Conservation (phyloP, 2,329 filamentous ascomycete genomes). For the Thermothelomyces thermophilus region DNA sequence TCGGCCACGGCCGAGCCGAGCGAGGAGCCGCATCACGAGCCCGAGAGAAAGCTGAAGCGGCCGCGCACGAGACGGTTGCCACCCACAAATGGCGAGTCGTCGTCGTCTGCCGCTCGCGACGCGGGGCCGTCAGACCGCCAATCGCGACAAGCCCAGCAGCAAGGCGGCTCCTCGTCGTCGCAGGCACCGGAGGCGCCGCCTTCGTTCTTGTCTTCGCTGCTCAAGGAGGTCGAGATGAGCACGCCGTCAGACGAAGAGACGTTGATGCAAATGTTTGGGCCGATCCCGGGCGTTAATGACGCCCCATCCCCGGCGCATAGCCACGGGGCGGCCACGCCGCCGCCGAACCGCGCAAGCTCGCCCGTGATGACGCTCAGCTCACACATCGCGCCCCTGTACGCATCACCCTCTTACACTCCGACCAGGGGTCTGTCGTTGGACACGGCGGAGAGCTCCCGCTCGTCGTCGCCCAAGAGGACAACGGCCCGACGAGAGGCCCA, state of each 20-base stretch:
- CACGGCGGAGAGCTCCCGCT: conserved; percentile 29
- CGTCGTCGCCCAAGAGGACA: conserved; percentile 24
- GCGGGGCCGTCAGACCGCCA: conserved; percentile 18
- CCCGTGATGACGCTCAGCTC: conserved; percentile 62
- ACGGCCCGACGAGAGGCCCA: conserved; percentile 17
- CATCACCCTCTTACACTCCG: conserved; percentile 68
- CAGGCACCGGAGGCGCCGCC: conserved; percentile 47
- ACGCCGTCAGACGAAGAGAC: conserved; percentile 52
- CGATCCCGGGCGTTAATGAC: conserved; percentile 28
- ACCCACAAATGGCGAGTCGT: conserved; percentile 37
- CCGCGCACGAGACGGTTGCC: conserved; percentile 68
- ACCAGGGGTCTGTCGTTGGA: conserved; percentile 37
- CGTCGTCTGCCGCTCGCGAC: conserved; percentile 28
- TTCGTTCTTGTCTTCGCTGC: conserved; percentile 76
- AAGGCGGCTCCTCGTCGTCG: conserved; percentile 14
- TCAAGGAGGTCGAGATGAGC: conserved; percentile 78
- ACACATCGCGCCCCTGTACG: conserved; percentile 65
- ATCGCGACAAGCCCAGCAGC: conserved; percentile 12
- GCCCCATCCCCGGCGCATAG: conserved; percentile 60
- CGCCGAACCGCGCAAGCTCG: conserved; percentile 60
- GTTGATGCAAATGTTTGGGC: conserved; percentile 36
- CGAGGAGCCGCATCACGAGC: conserved; percentile 61
- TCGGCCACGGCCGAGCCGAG: conserved; percentile 66
- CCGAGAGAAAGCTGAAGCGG: conserved; percentile 78
- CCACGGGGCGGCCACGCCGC: conserved; percentile 63